Evolutionary conservation across 805 yeast species (phyloP).

Genomic region (Candida vartiovaarae): DNA sequence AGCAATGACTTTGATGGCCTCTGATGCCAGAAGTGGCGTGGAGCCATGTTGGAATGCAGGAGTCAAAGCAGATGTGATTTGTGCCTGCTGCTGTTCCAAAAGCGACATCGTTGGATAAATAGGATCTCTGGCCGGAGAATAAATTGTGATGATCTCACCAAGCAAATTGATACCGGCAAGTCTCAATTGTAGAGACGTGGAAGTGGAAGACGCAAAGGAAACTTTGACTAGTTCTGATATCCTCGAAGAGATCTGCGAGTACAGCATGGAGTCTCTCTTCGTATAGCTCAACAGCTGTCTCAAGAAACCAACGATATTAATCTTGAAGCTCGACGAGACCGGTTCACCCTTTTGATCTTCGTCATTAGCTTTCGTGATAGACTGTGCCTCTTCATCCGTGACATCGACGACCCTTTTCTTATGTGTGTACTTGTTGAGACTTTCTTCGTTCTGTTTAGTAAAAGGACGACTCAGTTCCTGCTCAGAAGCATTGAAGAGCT

Average conservation of each 20-base stretch:
- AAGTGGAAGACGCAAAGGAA: slow-evolving; percentile 76
- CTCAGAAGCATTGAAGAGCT: slow-evolving; percentile 39
- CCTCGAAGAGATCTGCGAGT: slow-evolving; percentile 34
- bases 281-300: slow-evolving; percentile 37
- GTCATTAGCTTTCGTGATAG: slow-evolving; percentile 27
- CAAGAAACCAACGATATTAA: slow-evolving; percentile 37
- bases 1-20: slow-evolving; percentile 73
- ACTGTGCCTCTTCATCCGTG: slow-evolving; percentile 41
- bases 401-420: slow-evolving; percentile 30
- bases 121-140: slow-evolving; percentile 61
- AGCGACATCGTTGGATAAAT: slow-evolving; percentile 63
- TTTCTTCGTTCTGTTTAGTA: slow-evolving; percentile 34
- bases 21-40: slow-evolving; percentile 64
- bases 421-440: slow-evolving; percentile 30
- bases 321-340: slow-evolving; percentile 49
- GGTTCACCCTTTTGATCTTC: slow-evolving; percentile 37
- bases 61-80: slow-evolving; percentile 79
- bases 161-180: slow-evolving; percentile 60
- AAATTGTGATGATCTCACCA: slow-evolving; percentile 52
- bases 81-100: slow-evolving; percentile 91
- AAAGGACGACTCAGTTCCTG: slow-evolving; percentile 35
- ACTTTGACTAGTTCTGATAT: slow-evolving; percentile 66
- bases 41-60: slow-evolving; percentile 78
- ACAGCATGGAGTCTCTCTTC: slow-evolving; percentile 29
- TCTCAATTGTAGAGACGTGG: slow-evolving; percentile 54